These are phyloP conservation scores for Neurospora sp. DNA, from an alignment of 2,329 filamentous ascomycete species.

Conservation along the genomic window DNA sequence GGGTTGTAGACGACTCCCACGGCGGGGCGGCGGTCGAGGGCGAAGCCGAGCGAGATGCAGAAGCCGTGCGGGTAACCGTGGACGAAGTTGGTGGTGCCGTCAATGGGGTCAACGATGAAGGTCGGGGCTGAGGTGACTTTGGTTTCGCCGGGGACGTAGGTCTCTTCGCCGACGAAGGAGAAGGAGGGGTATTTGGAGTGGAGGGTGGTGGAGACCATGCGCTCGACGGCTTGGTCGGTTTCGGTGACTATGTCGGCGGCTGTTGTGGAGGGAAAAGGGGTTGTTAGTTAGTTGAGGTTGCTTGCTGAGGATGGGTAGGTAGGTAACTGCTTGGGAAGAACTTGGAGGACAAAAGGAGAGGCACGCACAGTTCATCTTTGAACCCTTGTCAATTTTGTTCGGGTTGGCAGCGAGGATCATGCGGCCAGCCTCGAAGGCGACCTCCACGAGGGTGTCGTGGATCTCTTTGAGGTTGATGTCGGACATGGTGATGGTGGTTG, in stretches of 20 bases:
- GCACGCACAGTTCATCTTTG: slow-evolving; percentile 54
- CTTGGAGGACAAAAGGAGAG: slow-evolving; percentile 9
- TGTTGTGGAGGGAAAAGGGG: slow-evolving; percentile 19
- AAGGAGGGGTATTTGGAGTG: slow-evolving; percentile 42
- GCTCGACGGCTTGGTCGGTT: slow-evolving; percentile 55
- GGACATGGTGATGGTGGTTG: slow-evolving; percentile 31
- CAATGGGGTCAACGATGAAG: slow-evolving; percentile 74
- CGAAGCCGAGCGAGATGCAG: slow-evolving; percentile 66
- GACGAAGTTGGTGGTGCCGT: slow-evolving; percentile 75
- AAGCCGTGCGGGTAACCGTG: slow-evolving; percentile 60
- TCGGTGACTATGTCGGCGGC: slow-evolving; percentile 61
- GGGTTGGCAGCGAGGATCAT: slow-evolving; percentile 56
- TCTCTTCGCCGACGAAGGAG: slow-evolving; percentile 67
- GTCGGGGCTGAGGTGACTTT: slow-evolving; percentile 56
- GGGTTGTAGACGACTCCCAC: slow-evolving; percentile 77
- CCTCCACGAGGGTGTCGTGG: slow-evolving; percentile 47
- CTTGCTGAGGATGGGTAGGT: not conserved
- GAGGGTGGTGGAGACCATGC: slow-evolving; percentile 46
- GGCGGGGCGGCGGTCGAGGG: slow-evolving; percentile 48
- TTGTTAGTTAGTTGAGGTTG: not conserved
- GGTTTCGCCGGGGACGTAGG: slow-evolving; percentile 55
- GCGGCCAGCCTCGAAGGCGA: slow-evolving; percentile 53
- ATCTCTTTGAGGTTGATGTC: slow-evolving; percentile 50
- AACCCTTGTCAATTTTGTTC: slow-evolving; percentile 43
- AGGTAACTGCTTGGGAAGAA: slow-evolving; percentile 1